Percentiles rank a stretch among this genome's conserved stretches.
Evolutionary conservation across 805 yeast genomes (phyloP).

Genomic region (Spathaspora gorwiae): DNA sequence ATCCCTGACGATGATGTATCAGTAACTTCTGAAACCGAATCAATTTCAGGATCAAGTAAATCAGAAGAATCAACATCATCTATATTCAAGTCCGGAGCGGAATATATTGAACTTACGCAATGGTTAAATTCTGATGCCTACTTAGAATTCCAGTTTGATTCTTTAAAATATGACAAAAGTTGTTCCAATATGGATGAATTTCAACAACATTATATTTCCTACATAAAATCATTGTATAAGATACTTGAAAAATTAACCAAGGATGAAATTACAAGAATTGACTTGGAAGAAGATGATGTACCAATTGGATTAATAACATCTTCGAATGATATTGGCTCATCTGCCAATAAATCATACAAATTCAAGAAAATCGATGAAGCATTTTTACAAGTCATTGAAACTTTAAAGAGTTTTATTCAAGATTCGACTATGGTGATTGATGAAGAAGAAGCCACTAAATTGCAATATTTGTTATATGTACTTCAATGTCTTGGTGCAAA

Average conservation of each 20-base stretch:
- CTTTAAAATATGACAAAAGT: constrained; percentile 35
- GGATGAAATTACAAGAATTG: constrained; percentile 6
- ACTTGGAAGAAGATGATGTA: constrained; percentile 17
- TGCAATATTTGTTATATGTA: constrained; percentile 45
- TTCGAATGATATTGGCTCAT: neutral
- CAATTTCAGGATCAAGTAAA: constrained; percentile 13
- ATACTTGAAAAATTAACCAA: constrained; percentile 39
- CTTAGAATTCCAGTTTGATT: constrained; percentile 37
- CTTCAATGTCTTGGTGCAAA: constrained; percentile 56
- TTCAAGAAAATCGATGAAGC: constrained; percentile 15
- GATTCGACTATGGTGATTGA: constrained; percentile 19
- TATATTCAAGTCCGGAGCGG: constrained; percentile 10
- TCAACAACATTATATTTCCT: constrained; percentile 40
- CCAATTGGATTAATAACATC: constrained; percentile 29
- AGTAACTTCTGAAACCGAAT: constrained; percentile 25
- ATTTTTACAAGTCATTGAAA: constrained; percentile 23
- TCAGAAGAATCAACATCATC: neutral
- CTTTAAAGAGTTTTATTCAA: constrained; percentile 24
- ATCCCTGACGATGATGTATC: constrained; percentile 31
- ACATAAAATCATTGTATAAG: constrained; percentile 48
- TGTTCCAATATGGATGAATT: constrained; percentile 32
- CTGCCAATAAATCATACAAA: neutral
- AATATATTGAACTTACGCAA: constrained; percentile 41
- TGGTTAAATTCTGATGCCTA: constrained; percentile 39
- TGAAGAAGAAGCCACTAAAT: constrained; percentile 19